Conservation (phyloP, 306 rosid species). For the Vicia sativa region DNA sequence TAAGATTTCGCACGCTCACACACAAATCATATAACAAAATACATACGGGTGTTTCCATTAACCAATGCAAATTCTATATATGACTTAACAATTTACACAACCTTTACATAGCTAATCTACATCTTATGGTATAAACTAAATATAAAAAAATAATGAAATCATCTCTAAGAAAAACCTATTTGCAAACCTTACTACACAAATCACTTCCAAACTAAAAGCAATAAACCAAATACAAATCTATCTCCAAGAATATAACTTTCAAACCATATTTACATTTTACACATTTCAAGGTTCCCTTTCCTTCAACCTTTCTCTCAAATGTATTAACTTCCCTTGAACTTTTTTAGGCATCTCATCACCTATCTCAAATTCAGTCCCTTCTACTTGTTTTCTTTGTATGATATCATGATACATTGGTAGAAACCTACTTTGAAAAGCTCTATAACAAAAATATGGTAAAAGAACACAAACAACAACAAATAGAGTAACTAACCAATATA, state of each 20-base stretch:
- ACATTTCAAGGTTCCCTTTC: constrained; percentile 50
- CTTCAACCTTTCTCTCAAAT: constrained; percentile 56
- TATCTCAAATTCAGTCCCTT: constrained; percentile 43
- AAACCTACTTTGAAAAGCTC: constrained; percentile 80
- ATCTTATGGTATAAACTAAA: constrained; percentile 8
- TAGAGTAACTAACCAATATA: constrained; percentile 73
- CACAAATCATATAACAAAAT: background rate
- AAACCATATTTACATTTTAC: constrained; percentile 4
- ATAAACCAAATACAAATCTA: constrained; percentile 39
- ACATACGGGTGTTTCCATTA: constrained; percentile 2
- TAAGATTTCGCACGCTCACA: background rate
- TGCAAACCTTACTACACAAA: constrained; percentile 34
- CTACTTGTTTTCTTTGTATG: constrained; percentile 59
- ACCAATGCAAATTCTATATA: constrained; percentile 16
- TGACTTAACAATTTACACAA: constrained; percentile 28
- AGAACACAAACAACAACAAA: constrained; percentile 63
- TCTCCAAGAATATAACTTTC: constrained; percentile 13
- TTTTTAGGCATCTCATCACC: constrained; percentile 45
- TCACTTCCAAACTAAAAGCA: constrained; percentile 33
- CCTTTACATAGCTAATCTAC: constrained; percentile 44
- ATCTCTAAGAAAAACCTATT: constrained; percentile 17
- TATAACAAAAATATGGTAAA: constrained; percentile 68
- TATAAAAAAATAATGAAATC: background rate
- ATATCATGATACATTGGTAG: constrained; percentile 78
- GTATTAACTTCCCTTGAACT: constrained; percentile 47